A percentile compares a stretch with the other conserved stretches of the same genome.
These are phyloP conservation scores for Coprinellus micaceus DNA, from an alignment of 768 basidiomycete species.

Conservation along the genomic window DNA sequence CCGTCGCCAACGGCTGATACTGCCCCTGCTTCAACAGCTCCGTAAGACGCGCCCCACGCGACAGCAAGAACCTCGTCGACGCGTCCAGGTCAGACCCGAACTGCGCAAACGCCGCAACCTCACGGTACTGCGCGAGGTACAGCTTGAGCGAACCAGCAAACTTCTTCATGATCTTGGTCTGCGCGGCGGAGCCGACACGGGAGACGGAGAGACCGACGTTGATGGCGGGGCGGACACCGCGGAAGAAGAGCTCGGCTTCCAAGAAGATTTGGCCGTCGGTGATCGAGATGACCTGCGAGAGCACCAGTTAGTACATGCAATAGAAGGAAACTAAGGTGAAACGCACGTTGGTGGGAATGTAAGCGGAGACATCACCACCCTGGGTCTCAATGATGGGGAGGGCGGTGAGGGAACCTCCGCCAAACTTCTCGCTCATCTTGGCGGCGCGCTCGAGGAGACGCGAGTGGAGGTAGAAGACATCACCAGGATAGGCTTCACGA, in stretches of 20 bases:
- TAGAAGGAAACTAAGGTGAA: background rate
- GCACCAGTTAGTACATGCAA: constrained; percentile 4
- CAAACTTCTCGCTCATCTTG: constrained; percentile 99
- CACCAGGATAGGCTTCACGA: constrained; percentile 99
- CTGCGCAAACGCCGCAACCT: constrained; percentile 98
- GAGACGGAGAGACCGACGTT: constrained; percentile 99
- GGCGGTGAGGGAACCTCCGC: constrained; percentile 97
- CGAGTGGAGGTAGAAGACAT: constrained; percentile 99
- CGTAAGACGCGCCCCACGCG: constrained; percentile 96
- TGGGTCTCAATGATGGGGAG: constrained; percentile 99
- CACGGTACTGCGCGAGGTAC: constrained; percentile 99
- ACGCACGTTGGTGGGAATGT: constrained; percentile 89
- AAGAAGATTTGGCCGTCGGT: constrained; percentile 99
- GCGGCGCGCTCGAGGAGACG: constrained; percentile 99
- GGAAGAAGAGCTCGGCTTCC: constrained; percentile 99
- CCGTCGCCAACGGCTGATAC: constrained; percentile 92
- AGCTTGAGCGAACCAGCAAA: constrained; percentile 99
- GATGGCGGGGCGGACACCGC: constrained; percentile 99
- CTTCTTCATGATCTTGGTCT: constrained; percentile 99
- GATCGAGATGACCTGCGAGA: constrained; percentile 92
- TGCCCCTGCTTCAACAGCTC: constrained; percentile 98
- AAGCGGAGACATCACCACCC: constrained; percentile 99
- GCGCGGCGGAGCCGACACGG: constrained; percentile 99
- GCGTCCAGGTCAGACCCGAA: constrained; percentile 99
- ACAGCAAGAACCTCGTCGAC: constrained; percentile 96